Evolutionary conservation across 176 grass and related monocot species (phyloP), one percentile per base, ranked within the genome.

Genomic region (Phragmites australis): DNA sequence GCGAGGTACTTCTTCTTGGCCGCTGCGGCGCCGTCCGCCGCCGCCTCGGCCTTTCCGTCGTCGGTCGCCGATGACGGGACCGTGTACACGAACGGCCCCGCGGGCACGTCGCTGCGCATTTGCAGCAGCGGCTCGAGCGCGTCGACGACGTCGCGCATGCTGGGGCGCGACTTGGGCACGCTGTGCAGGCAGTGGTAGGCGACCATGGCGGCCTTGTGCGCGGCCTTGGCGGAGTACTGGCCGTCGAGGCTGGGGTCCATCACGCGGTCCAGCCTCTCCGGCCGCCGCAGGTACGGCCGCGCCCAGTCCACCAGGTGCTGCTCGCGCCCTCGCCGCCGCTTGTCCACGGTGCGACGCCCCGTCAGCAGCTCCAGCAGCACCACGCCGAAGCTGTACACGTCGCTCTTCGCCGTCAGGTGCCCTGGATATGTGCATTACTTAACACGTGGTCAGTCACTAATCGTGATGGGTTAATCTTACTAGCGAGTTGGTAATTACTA

Each of bases 301-400:
- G 80, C 79, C 90, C 78, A 93, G 52, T 89, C 82, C 15, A 93
- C 87, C 3, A 90, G 76, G 54, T 93, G 53, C 77, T 79, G 83
- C 84, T 89, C 87, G 19, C 89, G 25, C 6, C 87, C 77, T 6
- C 83, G 85, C 29, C 92, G 87, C 26, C 81, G 78, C 67, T 79
- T 78, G 77, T 97, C 94, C 21, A 97, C 90, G 62, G 80, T 88
- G 31, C 83, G 91, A 32, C 94, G 67, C 41, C 92, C 94, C 4
- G 87, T 90, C 18, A 93, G 75, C 25, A 97, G 83, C 87, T 94
- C 94, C 6, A 97, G 73, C 31, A 97, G 80, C 37, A 97, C 92
- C n/a, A 94, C 94, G 2, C 92, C 94, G 56, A 92, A 94, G 83
- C 90, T 97, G 81, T 94, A 97, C 39, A 97, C 92, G 79, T 97